These are phyloP conservation scores for Mallotus repandus DNA, from an alignment of 441 rosid species.

Conservation along the genomic window DNA sequence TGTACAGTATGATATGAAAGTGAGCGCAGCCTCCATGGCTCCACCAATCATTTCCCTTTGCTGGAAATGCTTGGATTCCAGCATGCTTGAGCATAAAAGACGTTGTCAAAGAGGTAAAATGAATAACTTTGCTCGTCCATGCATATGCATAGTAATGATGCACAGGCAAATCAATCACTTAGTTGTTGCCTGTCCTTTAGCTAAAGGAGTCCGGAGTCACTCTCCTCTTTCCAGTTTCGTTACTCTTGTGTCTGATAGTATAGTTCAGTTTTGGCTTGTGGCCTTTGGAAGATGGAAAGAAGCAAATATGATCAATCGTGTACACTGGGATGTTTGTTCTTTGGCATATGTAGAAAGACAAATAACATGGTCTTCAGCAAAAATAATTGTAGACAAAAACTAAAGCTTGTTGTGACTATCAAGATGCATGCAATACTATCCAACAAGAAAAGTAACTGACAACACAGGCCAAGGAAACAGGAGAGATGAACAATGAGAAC, in stretches of 20 bases:
- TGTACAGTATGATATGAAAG: neutral
- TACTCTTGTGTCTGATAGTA: neutral
- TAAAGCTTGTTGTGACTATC: neutral
- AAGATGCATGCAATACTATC: neutral
- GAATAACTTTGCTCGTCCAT: too few species aligned
- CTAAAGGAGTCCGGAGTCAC: neutral
- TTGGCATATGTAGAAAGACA: neutral
- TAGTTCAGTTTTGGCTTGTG: neutral
- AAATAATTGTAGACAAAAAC: neutral
- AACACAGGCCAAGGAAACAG: neutral
- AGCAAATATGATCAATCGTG: neutral
- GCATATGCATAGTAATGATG: too few species aligned
- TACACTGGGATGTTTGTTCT: neutral
- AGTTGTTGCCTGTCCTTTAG: neutral
- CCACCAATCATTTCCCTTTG: neutral
- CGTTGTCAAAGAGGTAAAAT: neutral
- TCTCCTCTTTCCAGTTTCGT: neutral
- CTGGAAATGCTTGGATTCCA: conserved; percentile 5
- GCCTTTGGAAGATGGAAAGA: conserved; percentile 8
- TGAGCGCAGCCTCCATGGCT: conserved; percentile 9
- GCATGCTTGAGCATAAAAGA: neutral
- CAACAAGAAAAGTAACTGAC: neutral
- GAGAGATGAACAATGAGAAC: neutral
- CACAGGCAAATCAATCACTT: neutral
- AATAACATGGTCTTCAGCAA: neutral